phyloP scores from a whole-genome alignment of 2,329 filamentous ascomycete genomes.

The Penicillium sp. region DNA sequence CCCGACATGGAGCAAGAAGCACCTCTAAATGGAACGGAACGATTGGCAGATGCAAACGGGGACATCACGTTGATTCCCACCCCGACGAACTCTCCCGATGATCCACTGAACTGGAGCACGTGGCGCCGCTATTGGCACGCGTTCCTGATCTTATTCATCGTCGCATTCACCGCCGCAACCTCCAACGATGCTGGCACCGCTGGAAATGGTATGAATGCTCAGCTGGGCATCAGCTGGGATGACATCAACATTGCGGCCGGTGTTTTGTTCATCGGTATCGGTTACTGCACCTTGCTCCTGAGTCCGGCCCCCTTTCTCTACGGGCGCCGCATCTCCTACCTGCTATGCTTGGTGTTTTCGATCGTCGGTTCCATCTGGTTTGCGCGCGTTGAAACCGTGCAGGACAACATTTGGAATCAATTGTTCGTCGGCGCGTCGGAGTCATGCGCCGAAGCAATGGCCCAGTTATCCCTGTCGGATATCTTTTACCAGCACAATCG shows the following conservation, averaged over 20 bases:
- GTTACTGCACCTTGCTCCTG: slow-evolving; percentile 56
- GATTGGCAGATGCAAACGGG: slow-evolving; percentile 27
- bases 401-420: slow-evolving; percentile 57
- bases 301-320: slow-evolving; percentile 57
- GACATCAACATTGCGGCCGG: slow-evolving; percentile 60
- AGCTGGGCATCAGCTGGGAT: slow-evolving; percentile 54
- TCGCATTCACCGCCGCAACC: slow-evolving; percentile 57
- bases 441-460: slow-evolving; percentile 57
- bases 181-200: slow-evolving; percentile 58
- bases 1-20: slow-evolving; percentile 12
- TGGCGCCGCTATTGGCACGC: slow-evolving; percentile 54
- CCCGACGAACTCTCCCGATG: slow-evolving; percentile 55
- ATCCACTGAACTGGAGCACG: slow-evolving; percentile 55
- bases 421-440: slow-evolving; percentile 61
- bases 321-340: slow-evolving; percentile 56
- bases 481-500: slow-evolving; percentile 61
- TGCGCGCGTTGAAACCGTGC: slow-evolving; percentile 44
- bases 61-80: slow-evolving; percentile 57
- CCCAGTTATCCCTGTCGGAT: slow-evolving; percentile 59
- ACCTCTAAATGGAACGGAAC: slow-evolving; percentile 20
- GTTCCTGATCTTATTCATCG: slow-evolving; percentile 48
- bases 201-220: slow-evolving; percentile 50
- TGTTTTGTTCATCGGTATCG: slow-evolving; percentile 58
- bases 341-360: slow-evolving; percentile 53
- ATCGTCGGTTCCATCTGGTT: slow-evolving; percentile 58